Percentiles rank a stretch among this genome's conserved stretches.
phyloP scores from a whole-genome alignment of 2,329 filamentous ascomycete genomes.

The Ophiostoma ips region DNA sequence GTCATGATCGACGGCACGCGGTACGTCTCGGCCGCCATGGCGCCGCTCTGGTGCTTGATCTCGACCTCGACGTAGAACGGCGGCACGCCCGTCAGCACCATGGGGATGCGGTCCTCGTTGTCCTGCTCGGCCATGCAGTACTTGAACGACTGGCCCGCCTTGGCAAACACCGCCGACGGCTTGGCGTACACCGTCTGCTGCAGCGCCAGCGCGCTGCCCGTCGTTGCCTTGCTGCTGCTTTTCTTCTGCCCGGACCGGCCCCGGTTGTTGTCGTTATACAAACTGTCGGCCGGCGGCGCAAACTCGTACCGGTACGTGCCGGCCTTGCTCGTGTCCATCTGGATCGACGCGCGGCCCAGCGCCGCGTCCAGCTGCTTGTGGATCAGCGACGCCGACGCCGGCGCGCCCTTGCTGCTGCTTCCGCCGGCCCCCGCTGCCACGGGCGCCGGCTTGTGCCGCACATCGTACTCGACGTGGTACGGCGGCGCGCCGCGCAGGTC shows the following conservation, averaged over 20 bases:
- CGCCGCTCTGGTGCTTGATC: slow-evolving; percentile 78
- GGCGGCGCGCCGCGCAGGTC: slow-evolving; percentile 55
- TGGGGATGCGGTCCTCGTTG: slow-evolving; percentile 75
- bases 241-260: neutral
- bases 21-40: slow-evolving; percentile 67
- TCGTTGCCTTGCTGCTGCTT: neutral
- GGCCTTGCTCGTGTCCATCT: slow-evolving; percentile 72
- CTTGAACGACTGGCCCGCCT: slow-evolving; percentile 86
- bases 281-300: slow-evolving; percentile 64
- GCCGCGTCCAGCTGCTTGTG: slow-evolving; percentile 65
- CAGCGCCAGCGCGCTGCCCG: slow-evolving; percentile 42
- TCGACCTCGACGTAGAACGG: slow-evolving; percentile 87
- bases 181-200: slow-evolving; percentile 75
- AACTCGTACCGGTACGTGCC: slow-evolving; percentile 82
- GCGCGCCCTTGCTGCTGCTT: slow-evolving; percentile 32
- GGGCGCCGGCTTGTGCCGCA: slow-evolving; percentile 55
- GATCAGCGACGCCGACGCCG: slow-evolving; percentile 40
- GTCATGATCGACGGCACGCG: slow-evolving; percentile 66
- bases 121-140: slow-evolving; percentile 79
- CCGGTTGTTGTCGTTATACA: slow-evolving; percentile 64
- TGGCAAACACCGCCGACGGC: slow-evolving; percentile 67
- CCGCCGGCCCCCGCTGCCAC: neutral
- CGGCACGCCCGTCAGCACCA: slow-evolving; percentile 62
- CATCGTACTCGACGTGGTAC: slow-evolving; percentile 69
- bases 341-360: slow-evolving; percentile 60